Conservation (phyloP, 2,329 filamentous ascomycete species). For the Gyromitra esculenta region DNA sequence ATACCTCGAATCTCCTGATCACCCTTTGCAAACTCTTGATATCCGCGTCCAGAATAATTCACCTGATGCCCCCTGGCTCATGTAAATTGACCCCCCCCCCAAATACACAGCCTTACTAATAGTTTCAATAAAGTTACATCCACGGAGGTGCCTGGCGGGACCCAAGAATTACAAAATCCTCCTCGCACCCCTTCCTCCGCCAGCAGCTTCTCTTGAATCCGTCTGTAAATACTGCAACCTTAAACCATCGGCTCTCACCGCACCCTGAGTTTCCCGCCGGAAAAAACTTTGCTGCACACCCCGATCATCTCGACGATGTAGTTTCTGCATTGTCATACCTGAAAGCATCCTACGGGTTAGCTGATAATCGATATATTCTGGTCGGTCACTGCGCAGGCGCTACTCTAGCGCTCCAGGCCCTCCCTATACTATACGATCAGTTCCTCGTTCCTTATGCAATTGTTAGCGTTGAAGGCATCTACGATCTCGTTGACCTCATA, state of each 20-base stretch:
- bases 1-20: constrained; percentile 13
- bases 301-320: constrained; percentile 71
- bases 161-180: constrained; percentile 64
- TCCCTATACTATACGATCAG: constrained; percentile 61
- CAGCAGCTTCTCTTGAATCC: constrained; percentile 59
- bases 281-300: constrained; percentile 65
- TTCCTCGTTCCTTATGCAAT: constrained; percentile 61
- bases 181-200: constrained; percentile 64
- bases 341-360: constrained; percentile 63
- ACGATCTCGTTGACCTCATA: constrained; percentile 69
- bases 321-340: constrained; percentile 66
- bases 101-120: constrained; percentile 6
- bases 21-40: constrained; percentile 47
- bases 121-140: constrained; percentile 63
- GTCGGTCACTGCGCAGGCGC: constrained; percentile 72
- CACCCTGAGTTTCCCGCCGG: constrained; percentile 63
- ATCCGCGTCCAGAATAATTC: constrained; percentile 36
- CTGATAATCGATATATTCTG: constrained; percentile 62
- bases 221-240: constrained; percentile 61
- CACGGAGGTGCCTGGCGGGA: constrained; percentile 74
- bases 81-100: constrained; percentile 15
- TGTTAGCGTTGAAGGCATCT: constrained; percentile 73
- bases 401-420: constrained; percentile 71
- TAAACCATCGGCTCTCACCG: constrained; percentile 55
- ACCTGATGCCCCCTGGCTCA: constrained; percentile 32